Base-by-base conservation (phyloP, 2,329 filamentous ascomycete genomes). In the Pleoardoris graminearum region DNA sequence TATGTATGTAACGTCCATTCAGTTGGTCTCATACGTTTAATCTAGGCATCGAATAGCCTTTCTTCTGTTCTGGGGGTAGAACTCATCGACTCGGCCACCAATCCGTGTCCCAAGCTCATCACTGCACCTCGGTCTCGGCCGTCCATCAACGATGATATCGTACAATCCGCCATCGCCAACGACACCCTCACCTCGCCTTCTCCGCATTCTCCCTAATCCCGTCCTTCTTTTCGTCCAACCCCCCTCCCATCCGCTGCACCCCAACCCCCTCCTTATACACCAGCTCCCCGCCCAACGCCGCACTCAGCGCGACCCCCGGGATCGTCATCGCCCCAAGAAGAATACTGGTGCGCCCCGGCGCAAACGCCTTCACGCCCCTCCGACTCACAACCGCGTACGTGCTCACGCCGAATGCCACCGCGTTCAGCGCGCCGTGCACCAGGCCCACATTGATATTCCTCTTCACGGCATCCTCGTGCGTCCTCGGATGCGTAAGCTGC, bases 221-320 rank as follows among this genome's bases (percentile, higher is more conserved):
- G 14, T 29, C n/a, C 38, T 11, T 42, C 38, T 42, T 42, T 23
- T 29, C 38, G 4, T 42, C 38, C 38, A 29, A 25, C 38, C 23
- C 38, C 8, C n/a, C 37, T 1, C 38, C 38, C 38, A 42, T 42
- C 23, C 23, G 27, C 23, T 42, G 38, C 38, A 42, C 38, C 23
- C 38, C 38, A 3, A 42, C 23, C 38, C 23, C 38, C n/a, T 42
- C 38, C 23, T 29, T 29, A 19, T 30, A 42, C 38, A 42, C 38
- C 38, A 42, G 17, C 38, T 42, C 38, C n/a, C 38, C 38, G 12
- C 38, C 38, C 38, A 42, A 30, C 38, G 38, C 38, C 38, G 38
- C 38, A 29, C 38, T 42, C n/a, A 42, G 2, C 23, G 38, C 38
- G 2, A 42, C 38, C 14, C 25, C 25, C 4, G 23, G 23, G 1